Percentiles rank a stretch among this genome's conserved stretches.
Conservation (phyloP, 2,329 filamentous ascomycete species). For the Sporothrix euskadiensis region DNA sequence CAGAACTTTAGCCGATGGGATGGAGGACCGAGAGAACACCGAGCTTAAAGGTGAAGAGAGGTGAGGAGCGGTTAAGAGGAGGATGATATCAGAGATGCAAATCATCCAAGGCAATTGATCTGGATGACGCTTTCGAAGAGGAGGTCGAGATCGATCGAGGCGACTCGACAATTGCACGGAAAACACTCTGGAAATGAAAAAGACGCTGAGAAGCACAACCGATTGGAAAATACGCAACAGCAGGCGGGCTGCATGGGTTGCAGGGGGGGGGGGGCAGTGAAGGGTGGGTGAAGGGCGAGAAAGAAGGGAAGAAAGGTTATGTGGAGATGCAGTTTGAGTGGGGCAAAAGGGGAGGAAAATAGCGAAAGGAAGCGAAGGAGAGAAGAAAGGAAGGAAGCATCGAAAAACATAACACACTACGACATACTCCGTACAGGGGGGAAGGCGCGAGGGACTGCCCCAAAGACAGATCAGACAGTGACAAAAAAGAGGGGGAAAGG, state of each 20-base stretch:
- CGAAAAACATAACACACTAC: not conserved
- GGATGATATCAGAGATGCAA: not conserved
- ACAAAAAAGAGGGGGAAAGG: constrained; percentile 13
- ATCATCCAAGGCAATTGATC: not conserved
- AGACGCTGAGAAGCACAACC: constrained; percentile 18
- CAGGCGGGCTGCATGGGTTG: constrained; percentile 6
- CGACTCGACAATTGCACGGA: not conserved
- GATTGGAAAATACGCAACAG: constrained; percentile 17
- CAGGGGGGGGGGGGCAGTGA: constrained; percentile 6
- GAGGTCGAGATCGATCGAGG: constrained; percentile 2
- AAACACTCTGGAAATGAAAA: not conserved
- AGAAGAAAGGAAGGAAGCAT: not conserved
- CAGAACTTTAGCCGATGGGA: not conserved
- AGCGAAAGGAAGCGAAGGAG: constrained; percentile 9
- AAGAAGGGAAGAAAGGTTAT: not conserved
- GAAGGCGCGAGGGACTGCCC: not conserved
- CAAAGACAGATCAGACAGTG: not conserved
- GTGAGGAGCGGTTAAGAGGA: not conserved
- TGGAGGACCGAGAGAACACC: not conserved
- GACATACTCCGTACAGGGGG: not conserved
- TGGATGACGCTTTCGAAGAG: constrained; percentile 7
- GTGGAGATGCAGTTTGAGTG: constrained; percentile 14
- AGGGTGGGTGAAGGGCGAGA: not conserved
- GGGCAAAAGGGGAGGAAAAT: constrained; percentile 5
- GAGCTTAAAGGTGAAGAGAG: not conserved